Evolutionary conservation across 805 yeast species (phyloP).

Genomic region (Wickerhamomyces silvicola): DNA sequence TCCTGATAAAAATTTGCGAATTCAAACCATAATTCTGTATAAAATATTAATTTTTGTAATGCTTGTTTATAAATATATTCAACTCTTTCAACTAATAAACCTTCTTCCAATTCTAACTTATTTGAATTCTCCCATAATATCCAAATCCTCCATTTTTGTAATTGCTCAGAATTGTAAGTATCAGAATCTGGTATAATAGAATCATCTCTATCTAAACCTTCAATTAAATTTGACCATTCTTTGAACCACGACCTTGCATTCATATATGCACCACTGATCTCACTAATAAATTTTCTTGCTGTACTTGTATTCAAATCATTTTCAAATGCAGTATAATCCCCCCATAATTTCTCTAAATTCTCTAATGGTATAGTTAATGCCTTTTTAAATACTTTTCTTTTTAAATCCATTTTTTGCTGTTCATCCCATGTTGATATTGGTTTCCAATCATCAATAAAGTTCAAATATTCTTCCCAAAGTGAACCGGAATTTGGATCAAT

Average conservation of each 20-base stretch:
- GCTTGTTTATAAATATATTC: constrained; percentile 71
- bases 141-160: constrained; percentile 66
- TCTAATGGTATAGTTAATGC: constrained; percentile 71
- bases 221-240: constrained; percentile 59
- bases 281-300: constrained; percentile 80
- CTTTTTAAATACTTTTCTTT: constrained; percentile 65
- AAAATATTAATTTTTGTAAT: constrained; percentile 50
- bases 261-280: constrained; percentile 80
- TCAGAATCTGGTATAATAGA: constrained; percentile 23
- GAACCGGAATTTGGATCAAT: constrained; percentile 63
- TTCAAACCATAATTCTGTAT: constrained; percentile 75
- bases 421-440: constrained; percentile 80
- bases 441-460: constrained; percentile 69
- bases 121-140: constrained; percentile 72
- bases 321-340: constrained; percentile 76
- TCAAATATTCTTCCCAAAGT: constrained; percentile 81
- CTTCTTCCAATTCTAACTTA: constrained; percentile 52
- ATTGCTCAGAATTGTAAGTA: constrained; percentile 27
- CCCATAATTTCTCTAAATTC: constrained; percentile 75
- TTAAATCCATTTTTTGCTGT: constrained; percentile 70
- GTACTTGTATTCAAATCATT: constrained; percentile 65
- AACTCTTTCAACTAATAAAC: constrained; percentile 47
- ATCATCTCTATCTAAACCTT: constrained; percentile 37
- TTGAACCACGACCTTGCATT: constrained; percentile 70
- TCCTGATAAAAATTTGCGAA: constrained; percentile 33